Percentiles rank a stretch among this genome's conserved stretches.
phyloP scores from a whole-genome alignment of 768 basidiomycete genomes.

The Lactarius hatsudake region DNA sequence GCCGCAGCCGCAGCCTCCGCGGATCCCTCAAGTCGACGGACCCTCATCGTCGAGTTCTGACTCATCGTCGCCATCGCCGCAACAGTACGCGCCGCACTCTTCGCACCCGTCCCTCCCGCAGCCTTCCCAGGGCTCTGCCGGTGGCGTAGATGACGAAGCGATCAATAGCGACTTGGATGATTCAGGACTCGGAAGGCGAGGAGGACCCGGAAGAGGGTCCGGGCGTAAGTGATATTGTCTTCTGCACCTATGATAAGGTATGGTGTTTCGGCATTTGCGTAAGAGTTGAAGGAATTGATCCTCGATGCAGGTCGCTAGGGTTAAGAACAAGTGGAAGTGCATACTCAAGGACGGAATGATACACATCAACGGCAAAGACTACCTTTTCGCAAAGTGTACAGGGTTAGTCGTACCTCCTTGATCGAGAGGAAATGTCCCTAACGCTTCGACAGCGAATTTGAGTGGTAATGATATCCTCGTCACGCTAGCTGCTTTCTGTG shows the following conservation, averaged over 20 bases:
- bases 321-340: conserved; percentile 99
- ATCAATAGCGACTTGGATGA: conserved; percentile 98
- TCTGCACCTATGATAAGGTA: conserved; percentile 99
- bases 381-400: conserved; percentile 94
- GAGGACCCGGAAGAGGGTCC: conserved; percentile 78
- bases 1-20: conserved; percentile 38
- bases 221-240: conserved; percentile 87
- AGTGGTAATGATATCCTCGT: conserved; percentile 33
- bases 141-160: conserved; percentile 62
- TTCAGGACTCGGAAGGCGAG: conserved; percentile 82
- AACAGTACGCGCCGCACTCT: conserved; percentile 62
- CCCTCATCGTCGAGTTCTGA: conserved; percentile 67
- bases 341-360: conserved; percentile 97
- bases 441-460: conserved; percentile 34
- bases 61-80: conserved; percentile 63
- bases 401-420: conserved; percentile 53
- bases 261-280: conserved; percentile 43
- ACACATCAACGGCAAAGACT: conserved; percentile 94
- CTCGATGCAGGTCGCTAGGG: conserved; percentile 79
- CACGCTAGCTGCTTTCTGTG: not conserved
- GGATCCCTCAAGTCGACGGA: conserved; percentile 80
- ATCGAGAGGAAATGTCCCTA: not conserved
- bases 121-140: conserved; percentile 40
- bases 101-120: conserved; percentile 79
- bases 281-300: conserved; percentile 10